Percentiles rank a stretch among this genome's conserved stretches.
phyloP scores from a whole-genome alignment of 768 basidiomycete genomes.

The Agaricus subrufescens region DNA sequence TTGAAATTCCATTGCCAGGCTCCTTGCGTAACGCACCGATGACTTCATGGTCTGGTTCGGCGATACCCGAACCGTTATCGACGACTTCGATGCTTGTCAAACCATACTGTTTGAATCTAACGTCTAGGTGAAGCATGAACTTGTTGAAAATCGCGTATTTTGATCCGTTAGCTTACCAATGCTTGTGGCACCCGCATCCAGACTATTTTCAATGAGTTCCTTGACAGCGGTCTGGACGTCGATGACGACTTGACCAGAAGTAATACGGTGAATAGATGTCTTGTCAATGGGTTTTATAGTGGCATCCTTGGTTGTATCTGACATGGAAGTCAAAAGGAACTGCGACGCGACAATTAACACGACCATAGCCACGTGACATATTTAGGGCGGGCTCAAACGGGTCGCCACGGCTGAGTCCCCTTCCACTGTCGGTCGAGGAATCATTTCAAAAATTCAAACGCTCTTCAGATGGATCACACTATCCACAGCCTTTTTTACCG shows the following conservation, averaged over 20 bases:
- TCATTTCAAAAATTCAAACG: too few species aligned
- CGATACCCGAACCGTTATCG: conserved; percentile 90
- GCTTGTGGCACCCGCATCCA: conserved; percentile 86
- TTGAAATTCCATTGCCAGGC: background rate
- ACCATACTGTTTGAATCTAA: conserved; percentile 87
- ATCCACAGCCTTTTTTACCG: too few species aligned
- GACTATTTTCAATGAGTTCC: conserved; percentile 93
- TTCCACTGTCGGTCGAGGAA: too few species aligned
- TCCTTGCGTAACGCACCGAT: conserved; percentile 52
- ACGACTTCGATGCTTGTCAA: conserved; percentile 78
- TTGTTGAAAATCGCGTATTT: background rate
- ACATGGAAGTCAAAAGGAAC: background rate
- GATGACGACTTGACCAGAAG: conserved; percentile 92
- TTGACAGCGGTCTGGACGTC: conserved; percentile 94
- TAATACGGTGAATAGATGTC: conserved; percentile 79
- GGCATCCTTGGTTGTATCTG: background rate
- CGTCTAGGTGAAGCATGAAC: conserved; percentile 46
- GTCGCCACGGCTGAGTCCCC: too few species aligned
- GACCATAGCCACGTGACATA: background rate
- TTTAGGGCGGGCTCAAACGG: background rate
- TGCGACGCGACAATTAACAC: background rate
- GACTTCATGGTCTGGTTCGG: conserved; percentile 66
- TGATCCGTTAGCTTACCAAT: conserved; percentile 52
- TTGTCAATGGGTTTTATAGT: conserved; percentile 65
- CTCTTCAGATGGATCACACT: too few species aligned